Conservation (phyloP, 768 basidiomycete species). For the Galerina sulciceps region DNA sequence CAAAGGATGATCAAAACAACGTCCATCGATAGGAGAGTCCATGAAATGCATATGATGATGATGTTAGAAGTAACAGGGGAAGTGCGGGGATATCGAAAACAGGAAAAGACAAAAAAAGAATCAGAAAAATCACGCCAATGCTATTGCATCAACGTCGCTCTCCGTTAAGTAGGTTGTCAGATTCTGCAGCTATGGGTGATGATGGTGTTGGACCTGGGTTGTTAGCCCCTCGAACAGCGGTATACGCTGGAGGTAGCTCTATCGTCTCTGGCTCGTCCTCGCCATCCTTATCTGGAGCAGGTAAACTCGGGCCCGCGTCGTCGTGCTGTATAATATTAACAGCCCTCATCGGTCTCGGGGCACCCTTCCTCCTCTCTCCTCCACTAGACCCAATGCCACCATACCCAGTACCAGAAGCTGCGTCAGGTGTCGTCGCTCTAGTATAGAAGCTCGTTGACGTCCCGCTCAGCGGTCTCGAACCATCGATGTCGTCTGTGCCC, state of each 20-base stretch:
- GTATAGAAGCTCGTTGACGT: constrained; percentile 41
- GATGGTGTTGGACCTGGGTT: neutral
- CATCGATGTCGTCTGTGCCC: constrained; percentile 24
- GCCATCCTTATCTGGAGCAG: constrained; percentile 26
- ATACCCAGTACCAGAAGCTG: constrained; percentile 18
- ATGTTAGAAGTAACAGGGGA: neutral
- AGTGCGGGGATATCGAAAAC: neutral
- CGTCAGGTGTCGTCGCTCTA: constrained; percentile 53
- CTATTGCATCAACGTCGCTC: too few relatives aligned
- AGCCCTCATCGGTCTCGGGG: constrained; percentile 59
- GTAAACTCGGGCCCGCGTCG: constrained; percentile 68
- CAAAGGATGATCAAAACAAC: neutral
- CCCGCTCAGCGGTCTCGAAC: constrained; percentile 40
- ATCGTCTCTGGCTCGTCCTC: constrained; percentile 69
- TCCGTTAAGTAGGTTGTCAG: too few relatives aligned
- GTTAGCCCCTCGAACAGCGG: constrained; percentile 47
- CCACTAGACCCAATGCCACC: constrained; percentile 21
- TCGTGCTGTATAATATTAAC: constrained; percentile 88
- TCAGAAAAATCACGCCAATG: too few relatives aligned
- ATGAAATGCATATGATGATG: neutral
- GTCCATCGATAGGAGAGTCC: neutral
- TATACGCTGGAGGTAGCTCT: constrained; percentile 85
- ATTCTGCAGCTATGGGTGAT: neutral
- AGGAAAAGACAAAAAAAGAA: neutral
- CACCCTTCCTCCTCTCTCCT: constrained; percentile 44